phyloP scores from a whole-genome alignment of 306 rosid genomes.

The Malus sylvestris region DNA sequence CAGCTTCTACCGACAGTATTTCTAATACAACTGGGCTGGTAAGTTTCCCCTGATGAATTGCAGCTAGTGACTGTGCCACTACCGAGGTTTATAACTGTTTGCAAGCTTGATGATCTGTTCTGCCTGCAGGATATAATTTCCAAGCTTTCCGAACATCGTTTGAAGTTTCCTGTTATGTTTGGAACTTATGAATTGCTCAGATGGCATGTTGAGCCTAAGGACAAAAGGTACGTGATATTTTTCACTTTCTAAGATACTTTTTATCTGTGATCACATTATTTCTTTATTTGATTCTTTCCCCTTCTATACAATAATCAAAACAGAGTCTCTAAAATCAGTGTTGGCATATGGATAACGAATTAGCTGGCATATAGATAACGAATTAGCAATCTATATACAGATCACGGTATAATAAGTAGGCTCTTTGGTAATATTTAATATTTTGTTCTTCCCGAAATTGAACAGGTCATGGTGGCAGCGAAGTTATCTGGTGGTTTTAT shows the following conservation, averaged over 20 bases:
- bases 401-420: background rate
- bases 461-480: slow-evolving; percentile 74
- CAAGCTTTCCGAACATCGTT: slow-evolving; percentile 52
- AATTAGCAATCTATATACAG: background rate
- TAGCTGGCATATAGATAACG: background rate
- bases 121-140: slow-evolving; percentile 56
- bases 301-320: background rate
- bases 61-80: background rate
- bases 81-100: slow-evolving; percentile 16
- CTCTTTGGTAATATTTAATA: background rate
- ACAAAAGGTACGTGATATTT: slow-evolving; percentile 39
- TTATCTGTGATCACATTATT: background rate
- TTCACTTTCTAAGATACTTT: background rate
- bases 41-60: slow-evolving; percentile 23
- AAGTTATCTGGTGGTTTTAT: slow-evolving; percentile 30
- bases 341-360: background rate
- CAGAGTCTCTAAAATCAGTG: background rate
- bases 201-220: slow-evolving; percentile 57
- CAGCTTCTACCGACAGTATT: slow-evolving; percentile 43
- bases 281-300: background rate
- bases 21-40: slow-evolving; percentile 64
- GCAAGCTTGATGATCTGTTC: slow-evolving; percentile 15
- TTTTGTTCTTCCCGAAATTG: slow-evolving; percentile 16
- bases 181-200: slow-evolving; percentile 58
- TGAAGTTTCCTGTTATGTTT: slow-evolving; percentile 62